Base-by-base conservation (phyloP, 2,329 filamentous ascomycete genomes). In the Sporothrix euskadiensis region DNA sequence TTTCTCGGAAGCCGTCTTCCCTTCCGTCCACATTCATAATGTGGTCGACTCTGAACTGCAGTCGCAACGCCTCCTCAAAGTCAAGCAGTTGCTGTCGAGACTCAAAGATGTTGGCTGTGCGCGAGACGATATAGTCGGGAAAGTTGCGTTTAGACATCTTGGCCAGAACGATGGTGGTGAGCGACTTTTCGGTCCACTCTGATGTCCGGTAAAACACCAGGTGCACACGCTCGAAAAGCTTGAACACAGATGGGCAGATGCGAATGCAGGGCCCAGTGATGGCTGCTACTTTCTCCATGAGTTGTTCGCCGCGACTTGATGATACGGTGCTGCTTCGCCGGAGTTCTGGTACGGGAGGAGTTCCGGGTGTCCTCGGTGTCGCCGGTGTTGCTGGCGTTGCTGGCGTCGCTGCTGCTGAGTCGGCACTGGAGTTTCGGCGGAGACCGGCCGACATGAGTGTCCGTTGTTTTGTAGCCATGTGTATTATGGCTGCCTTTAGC, bases 111-210 rank as follows among this genome's bases (percentile, higher is more conserved):
- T 94, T 97, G 35, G 91, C 89, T 0, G 94, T 97, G 47, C 96
- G 89, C 74, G 92, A 97, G 5, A 98, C 94, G 30, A 98, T 88
- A 79, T 97, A 99, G 3, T 91, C 85, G 0, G 95, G 94, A 76
- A 98, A 99, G 79, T 94, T 96, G 49, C 93, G 88, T 59, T 90
- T 88, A 1, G 94, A 93, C 73, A 97, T 97, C 76, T 95, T 94
- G 8, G 96, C 93, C 5, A 99, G 86, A 61, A 99, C 97, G 71
- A 98, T 95, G 0, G 94, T 95, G 1, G 94, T 98, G 16, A 99
- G 84, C 0, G 95, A 98, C 81, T 97, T 98, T 78, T 98, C 95
- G 0, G 94, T 97, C 96, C 96, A 99, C 80, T 97, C 93, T 0
- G 94, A 97, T 10, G 94, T 98, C 74, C 95, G 88, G 81, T 98